Evolutionary conservation across 1,284 basidiomycete species (phyloP).

Genomic region (Porogramme epimiltina): DNA sequence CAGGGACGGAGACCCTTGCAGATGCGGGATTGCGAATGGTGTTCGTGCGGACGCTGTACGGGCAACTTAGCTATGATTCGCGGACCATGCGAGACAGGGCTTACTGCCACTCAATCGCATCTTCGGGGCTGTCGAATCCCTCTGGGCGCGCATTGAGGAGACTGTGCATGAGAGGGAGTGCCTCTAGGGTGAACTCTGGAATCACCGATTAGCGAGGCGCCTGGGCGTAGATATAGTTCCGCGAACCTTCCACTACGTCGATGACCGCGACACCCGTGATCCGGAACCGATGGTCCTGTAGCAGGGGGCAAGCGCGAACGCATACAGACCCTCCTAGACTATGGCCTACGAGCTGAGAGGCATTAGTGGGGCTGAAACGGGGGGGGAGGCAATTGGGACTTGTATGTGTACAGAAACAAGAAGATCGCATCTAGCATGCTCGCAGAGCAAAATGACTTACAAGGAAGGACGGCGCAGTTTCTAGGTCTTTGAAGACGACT

Average conservation of each 20-base stretch:
- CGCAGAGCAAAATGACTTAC: constrained; percentile 43
- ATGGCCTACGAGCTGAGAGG: constrained; percentile 76
- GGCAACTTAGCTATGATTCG: neutral
- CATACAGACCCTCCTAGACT: constrained; percentile 92
- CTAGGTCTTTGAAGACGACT: constrained; percentile 68
- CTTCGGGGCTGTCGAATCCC: constrained; percentile 81
- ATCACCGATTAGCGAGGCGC: neutral
- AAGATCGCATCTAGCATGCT: too few relatives aligned
- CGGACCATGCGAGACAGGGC: constrained; percentile 40
- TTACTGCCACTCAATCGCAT: constrained; percentile 95
- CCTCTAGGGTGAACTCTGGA: constrained; percentile 91
- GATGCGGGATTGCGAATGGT: constrained; percentile 81
- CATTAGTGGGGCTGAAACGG: too few relatives aligned
- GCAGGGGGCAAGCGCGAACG: constrained; percentile 65
- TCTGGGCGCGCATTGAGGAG: constrained; percentile 86
- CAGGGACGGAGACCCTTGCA: constrained; percentile 85
- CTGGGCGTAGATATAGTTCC: neutral
- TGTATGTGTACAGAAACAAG: too few relatives aligned
- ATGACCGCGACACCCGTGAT: constrained; percentile 87
- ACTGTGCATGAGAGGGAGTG: constrained; percentile 87
- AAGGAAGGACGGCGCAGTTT: constrained; percentile 68
- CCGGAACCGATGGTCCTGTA: constrained; percentile 70
- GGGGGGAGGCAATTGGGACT: too few relatives aligned
- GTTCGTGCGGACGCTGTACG: constrained; percentile 65
- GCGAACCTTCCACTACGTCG: constrained; percentile 92